These are phyloP conservation scores for Paraurostyla sp. DNA, from an alignment of 73 alveolate genomes.

Conservation along the genomic window DNA sequence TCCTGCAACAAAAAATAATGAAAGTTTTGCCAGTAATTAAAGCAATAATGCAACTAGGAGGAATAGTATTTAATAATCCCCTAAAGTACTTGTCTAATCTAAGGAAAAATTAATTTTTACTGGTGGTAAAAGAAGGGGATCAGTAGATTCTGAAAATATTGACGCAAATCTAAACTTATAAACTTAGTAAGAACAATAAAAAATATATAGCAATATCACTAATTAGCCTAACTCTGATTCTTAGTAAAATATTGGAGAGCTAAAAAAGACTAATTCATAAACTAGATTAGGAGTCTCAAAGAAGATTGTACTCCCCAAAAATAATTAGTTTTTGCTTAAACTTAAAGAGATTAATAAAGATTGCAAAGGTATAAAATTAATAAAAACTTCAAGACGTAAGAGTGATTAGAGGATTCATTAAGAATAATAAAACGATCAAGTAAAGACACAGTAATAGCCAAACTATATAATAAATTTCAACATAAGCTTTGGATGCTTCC, in stretches of 20 bases:
- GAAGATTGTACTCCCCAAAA: slow-evolving; percentile 3
- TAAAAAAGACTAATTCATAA: background rate
- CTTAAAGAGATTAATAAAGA: background rate
- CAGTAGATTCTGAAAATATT: background rate
- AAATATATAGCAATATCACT: background rate
- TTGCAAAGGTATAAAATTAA: background rate
- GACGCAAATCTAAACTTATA: background rate
- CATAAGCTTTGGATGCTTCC: slow-evolving; percentile 25
- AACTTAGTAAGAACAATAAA: background rate
- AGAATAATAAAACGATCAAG: background rate
- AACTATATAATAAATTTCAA: slow-evolving; percentile 1
- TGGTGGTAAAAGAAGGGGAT: slow-evolving; percentile 29
- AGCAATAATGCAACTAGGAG: no score
- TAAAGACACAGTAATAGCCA: background rate
- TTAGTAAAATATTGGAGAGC: background rate
- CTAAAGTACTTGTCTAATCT: no score
- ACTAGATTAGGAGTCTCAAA: background rate
- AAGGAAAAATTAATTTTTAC: slow-evolving; percentile 12
- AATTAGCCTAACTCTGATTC: background rate
- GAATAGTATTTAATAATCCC: no score
- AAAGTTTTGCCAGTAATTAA: no score
- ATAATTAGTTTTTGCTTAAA: background rate
- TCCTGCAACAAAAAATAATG: no score
- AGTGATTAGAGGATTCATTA: background rate
- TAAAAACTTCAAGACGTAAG: background rate